Conservation (phyloP, 306 rosid genomes). For the Prosopis cineraria region DNA sequence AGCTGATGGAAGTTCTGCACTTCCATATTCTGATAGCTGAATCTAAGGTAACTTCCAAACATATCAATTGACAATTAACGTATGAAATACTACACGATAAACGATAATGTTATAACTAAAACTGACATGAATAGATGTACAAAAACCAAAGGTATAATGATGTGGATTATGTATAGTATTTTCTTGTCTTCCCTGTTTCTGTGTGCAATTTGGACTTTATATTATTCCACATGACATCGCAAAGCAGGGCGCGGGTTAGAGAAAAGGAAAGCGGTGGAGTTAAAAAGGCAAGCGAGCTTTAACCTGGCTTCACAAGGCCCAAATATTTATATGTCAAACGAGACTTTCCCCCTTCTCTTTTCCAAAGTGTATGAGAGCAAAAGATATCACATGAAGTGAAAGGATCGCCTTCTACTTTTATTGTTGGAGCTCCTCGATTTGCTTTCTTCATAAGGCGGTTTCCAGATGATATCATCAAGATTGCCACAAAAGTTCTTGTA, state of each 20-base stretch:
- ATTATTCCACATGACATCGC: slow-evolving; percentile 30
- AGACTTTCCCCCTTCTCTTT: background rate
- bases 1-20: slow-evolving; percentile 11
- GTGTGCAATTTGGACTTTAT: slow-evolving; percentile 10
- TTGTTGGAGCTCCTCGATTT: slow-evolving; percentile 59
- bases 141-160: slow-evolving; percentile 22
- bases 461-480: slow-evolving; percentile 93
- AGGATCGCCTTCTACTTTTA: slow-evolving; percentile 61
- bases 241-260: background rate
- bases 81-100: background rate
- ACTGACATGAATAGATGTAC: slow-evolving; percentile 23
- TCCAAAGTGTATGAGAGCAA: background rate
- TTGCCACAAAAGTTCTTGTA: slow-evolving; percentile 76
- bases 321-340: background rate
- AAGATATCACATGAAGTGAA: slow-evolving; percentile 16
- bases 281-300: slow-evolving; percentile 9
- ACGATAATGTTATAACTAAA: slow-evolving; percentile 5
- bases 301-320: slow-evolving; percentile 9
- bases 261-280: background rate
- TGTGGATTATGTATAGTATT: background rate
- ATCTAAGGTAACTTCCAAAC: slow-evolving; percentile 8
- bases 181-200: background rate
- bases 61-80: slow-evolving; percentile 13
- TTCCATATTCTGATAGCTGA: slow-evolving; percentile 4
- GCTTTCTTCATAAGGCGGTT: slow-evolving; percentile 65